These are phyloP conservation scores for Rutstroemia sp. DNA, from an alignment of 2,329 filamentous ascomycete genomes.

Conservation along the genomic window DNA sequence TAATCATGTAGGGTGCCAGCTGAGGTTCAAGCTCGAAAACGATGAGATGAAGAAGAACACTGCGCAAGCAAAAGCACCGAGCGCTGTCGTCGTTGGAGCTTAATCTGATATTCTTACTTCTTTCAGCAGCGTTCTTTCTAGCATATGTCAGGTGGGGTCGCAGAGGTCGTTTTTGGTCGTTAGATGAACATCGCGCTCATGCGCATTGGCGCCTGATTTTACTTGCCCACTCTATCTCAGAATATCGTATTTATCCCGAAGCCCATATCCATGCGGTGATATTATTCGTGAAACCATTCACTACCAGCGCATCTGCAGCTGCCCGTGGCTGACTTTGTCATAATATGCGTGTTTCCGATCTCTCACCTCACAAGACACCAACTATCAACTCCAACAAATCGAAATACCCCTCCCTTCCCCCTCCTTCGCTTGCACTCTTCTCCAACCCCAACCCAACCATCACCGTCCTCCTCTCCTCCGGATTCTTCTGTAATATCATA, in stretches of 20 bases:
- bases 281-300: not conserved
- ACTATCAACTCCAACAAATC: slow-evolving; percentile 57
- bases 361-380: slow-evolving; percentile 36
- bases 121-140: not conserved
- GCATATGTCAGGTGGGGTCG: not conserved
- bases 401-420: slow-evolving; percentile 49
- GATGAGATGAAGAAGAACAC: slow-evolving; percentile 21
- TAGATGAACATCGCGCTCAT: not conserved
- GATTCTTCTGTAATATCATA: slow-evolving; percentile 63
- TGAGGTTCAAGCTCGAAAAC: slow-evolving; percentile 26
- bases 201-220: not conserved
- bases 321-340: not conserved
- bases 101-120: slow-evolving; percentile 1
- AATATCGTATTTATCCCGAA: not conserved
- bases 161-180: not conserved
- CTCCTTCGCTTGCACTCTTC: slow-evolving; percentile 46
- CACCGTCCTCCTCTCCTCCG: slow-evolving; percentile 54
- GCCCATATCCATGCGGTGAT: not conserved
- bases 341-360: not conserved
- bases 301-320: not conserved
- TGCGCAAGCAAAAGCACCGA: slow-evolving; percentile 18
- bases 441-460: slow-evolving; percentile 54
- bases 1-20: slow-evolving; percentile 24
- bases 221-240: not conserved
- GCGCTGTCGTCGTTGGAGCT: slow-evolving; percentile 21